Percentiles rank a stretch among this genome's conserved stretches.
Conservation (phyloP, 2,329 filamentous ascomycete species). For the Penicillium frequentans region DNA sequence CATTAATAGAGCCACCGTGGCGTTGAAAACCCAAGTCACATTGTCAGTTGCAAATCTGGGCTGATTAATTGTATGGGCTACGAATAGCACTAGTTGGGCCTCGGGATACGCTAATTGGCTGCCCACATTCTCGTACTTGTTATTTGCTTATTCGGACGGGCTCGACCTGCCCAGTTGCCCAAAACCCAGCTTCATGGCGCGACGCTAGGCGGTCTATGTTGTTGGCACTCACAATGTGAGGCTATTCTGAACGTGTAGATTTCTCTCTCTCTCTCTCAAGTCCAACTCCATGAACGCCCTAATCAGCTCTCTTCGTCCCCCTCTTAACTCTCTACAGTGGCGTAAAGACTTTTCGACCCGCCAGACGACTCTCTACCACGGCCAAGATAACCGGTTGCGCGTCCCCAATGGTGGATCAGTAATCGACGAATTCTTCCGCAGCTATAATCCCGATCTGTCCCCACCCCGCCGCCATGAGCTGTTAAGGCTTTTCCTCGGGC, state of each 20-base stretch:
- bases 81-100: not conserved
- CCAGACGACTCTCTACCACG: not conserved
- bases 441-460: not conserved
- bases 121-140: not conserved
- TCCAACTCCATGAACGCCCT: not conserved
- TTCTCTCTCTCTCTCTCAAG: not conserved
- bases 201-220: not conserved
- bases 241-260: too few relatives aligned
- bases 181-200: not conserved
- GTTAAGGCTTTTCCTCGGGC: conserved; percentile 1
- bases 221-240: not conserved
- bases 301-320: not conserved
- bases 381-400: conserved; percentile 3
- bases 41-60: not conserved
- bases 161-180: not conserved
- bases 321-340: conserved; percentile 1
- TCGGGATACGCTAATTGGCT: not conserved
- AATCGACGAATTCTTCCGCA: conserved; percentile 7
- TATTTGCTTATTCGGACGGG: not conserved
- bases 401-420: not conserved
- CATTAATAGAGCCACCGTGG: not conserved
- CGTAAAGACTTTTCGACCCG: conserved; percentile 2
- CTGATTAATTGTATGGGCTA: not conserved
- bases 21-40: not conserved
- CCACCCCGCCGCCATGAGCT: conserved; percentile 6